Conservation (phyloP, 2,329 filamentous ascomycete genomes). For the Cladosporium sp. region DNA sequence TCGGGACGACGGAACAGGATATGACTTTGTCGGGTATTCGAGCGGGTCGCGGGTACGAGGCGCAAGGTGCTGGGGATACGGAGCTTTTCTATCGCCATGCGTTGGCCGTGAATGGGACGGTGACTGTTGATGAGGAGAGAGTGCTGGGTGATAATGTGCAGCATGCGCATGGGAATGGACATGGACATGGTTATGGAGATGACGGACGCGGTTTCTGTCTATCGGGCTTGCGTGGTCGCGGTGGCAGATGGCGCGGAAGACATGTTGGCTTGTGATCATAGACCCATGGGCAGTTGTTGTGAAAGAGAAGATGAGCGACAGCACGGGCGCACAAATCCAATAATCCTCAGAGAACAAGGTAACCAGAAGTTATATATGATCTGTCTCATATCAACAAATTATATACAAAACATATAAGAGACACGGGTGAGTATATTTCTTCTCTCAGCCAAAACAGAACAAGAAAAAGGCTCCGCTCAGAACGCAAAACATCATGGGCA, state of each 20-base stretch:
- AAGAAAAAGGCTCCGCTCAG: neutral
- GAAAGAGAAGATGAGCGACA: no score
- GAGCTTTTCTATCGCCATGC: neutral
- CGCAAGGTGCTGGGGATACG: neutral
- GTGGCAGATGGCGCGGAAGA: neutral
- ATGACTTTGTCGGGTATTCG: neutral
- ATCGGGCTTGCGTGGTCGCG: neutral
- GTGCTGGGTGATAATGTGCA: neutral
- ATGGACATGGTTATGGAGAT: neutral
- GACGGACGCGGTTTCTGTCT: neutral
- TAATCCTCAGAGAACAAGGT: neutral
- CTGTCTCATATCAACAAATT: conserved; percentile 4
- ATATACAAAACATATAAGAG: neutral
- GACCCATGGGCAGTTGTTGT: neutral
- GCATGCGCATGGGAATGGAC: neutral
- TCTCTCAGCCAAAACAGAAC: neutral
- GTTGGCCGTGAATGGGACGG: neutral
- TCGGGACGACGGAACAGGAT: neutral
- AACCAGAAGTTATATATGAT: neutral
- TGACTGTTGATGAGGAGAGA: neutral
- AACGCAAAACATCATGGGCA: conserved; percentile 4
- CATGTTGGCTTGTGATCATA: neutral
- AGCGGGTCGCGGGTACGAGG: neutral
- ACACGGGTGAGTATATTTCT: neutral
- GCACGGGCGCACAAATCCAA: conserved; percentile 46